Base-by-base conservation (phyloP, 768 basidiomycete genomes). In the Macrolepiota albuminosa region DNA sequence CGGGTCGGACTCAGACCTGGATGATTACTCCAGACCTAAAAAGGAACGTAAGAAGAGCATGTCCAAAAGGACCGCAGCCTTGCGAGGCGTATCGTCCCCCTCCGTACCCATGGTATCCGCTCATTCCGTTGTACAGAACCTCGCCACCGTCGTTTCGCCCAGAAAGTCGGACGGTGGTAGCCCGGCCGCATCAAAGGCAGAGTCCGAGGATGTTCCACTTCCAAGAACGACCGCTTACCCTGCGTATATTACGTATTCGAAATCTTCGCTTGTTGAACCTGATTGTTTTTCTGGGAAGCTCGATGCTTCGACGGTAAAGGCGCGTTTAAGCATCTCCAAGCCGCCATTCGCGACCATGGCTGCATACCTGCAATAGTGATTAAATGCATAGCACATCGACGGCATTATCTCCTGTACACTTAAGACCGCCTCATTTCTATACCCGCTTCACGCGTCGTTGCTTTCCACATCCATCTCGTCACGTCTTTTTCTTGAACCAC, bases 241-340 rank as follows among this genome's bases (percentile, higher is more conserved):
- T 31, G 60, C 60, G 40, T 64, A 56, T 31, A 61, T 64, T 31
- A 61, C 63, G 21, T 61, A 64, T 29, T 56, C 60, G 4, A 55
- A 54, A 14, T 21, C 56, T 29, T 26, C 56, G 16, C 33, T 42
- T 21, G 33, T 34, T 13, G 39, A 54, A 40, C 2, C 16, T 39
- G 26, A n/a, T n/a, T 4, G 18, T 21, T 14, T 18, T 2, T 29
- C 24, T 3, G 13, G 24, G 5, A 16, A 29, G 24, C 4, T 24
- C 2, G 31, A 56, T 9, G 14, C 43, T 26, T 13, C 34, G 37
- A 37, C 53, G 33, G 16, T 37, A 0, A 31, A 42, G 1, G 29
- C 29, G 40, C 7, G 29, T 14, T 2, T 42, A 29, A 39, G 21
- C 5, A 34, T 11, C 18, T 46, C 58, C 10, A 46, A 54, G 29